Conservation (phyloP, 371 early-diverging fungal genomes). For the Mortierella sp. region DNA sequence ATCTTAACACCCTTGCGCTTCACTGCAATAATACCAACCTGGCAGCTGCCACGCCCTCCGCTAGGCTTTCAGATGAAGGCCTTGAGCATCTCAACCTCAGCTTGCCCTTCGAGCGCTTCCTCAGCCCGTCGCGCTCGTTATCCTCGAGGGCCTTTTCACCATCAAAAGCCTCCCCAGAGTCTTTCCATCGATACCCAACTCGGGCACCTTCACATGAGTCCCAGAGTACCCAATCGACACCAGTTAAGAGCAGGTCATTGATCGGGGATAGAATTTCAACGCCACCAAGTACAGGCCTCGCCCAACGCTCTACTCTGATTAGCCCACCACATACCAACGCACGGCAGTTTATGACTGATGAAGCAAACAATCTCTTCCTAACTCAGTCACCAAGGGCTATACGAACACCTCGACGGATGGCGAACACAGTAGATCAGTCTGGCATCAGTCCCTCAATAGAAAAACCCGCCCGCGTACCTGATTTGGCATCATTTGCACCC, state of each 20-base stretch:
- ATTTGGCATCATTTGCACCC: background rate
- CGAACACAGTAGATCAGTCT: background rate
- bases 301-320: background rate
- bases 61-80: slow-evolving; percentile 28
- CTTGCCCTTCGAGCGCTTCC: slow-evolving; percentile 29
- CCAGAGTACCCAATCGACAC: slow-evolving; percentile 12
- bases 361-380: slow-evolving; percentile 32
- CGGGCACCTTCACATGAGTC: slow-evolving; percentile 6
- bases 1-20: slow-evolving; percentile 36
- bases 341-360: slow-evolving; percentile 30
- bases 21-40: background rate
- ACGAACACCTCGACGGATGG: slow-evolving; percentile 27
- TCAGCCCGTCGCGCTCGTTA: background rate
- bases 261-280: slow-evolving; percentile 1
- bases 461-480: background rate
- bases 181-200: slow-evolving; percentile 34
- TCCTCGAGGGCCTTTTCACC: background rate
- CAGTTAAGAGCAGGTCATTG: slow-evolving; percentile 1
- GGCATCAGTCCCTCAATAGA: background rate
- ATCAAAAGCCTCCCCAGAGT: slow-evolving; percentile 12
- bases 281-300: slow-evolving; percentile 6
- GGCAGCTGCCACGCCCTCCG: slow-evolving; percentile 17
- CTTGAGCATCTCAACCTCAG: slow-evolving; percentile 14
- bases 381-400: slow-evolving; percentile 31
- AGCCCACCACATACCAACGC: slow-evolving; percentile 16